A percentile compares a stretch with the other conserved stretches of the same genome.
Conservation (phyloP, 768 basidiomycete species). For the Filobasidium floriforme region DNA sequence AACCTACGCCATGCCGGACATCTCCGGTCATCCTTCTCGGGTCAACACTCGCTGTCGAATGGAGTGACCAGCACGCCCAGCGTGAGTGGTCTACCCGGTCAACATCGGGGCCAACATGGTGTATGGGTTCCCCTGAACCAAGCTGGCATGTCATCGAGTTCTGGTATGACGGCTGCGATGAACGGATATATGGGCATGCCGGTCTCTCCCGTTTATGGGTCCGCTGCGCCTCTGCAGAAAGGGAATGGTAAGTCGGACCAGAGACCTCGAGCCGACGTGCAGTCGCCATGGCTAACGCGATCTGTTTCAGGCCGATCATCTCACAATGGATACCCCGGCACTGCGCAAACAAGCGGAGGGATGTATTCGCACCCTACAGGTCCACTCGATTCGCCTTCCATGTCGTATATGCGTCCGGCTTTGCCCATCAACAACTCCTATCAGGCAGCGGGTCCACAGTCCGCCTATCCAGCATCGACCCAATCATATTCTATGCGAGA, state of each 20-base stretch:
- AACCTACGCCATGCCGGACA: neutral
- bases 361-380: constrained; percentile 22
- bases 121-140: constrained; percentile 22
- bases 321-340: neutral
- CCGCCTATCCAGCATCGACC: neutral
- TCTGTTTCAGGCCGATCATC: constrained; percentile 3
- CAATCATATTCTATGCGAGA: neutral
- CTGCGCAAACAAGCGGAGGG: constrained; percentile 2
- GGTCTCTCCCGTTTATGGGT: neutral
- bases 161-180: neutral
- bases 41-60: neutral
- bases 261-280: neutral
- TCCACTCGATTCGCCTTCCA: constrained; percentile 17
- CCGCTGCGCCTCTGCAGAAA: neutral
- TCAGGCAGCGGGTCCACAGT: neutral
- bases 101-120: constrained; percentile 15
- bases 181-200: constrained; percentile 3
- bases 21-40: neutral
- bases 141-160: neutral
- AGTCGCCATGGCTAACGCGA: neutral
- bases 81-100: neutral
- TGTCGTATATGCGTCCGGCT: constrained; percentile 14
- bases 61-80: neutral
- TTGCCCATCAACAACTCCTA: constrained; percentile 5
- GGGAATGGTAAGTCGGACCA: neutral